phyloP scores from a whole-genome alignment of 257 asterid species.

The Plantago major region DNA sequence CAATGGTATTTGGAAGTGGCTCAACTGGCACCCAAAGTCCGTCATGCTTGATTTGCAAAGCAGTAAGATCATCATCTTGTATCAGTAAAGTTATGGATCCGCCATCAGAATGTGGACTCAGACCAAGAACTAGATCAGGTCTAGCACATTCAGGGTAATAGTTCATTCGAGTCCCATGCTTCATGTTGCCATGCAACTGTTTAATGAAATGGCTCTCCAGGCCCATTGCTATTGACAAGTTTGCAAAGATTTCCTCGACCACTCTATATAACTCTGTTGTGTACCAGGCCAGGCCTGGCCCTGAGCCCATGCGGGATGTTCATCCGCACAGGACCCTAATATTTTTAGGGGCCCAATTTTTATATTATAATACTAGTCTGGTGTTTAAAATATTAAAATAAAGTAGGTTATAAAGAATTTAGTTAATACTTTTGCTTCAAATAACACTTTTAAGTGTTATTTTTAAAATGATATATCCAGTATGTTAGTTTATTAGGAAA shows the following conservation, averaged over 20 bases:
- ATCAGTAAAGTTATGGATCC: constrained; percentile 32
- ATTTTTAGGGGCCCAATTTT: too few relatives aligned
- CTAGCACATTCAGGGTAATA: constrained; percentile 38
- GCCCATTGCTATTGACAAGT: constrained; percentile 39
- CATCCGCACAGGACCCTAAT: too few relatives aligned
- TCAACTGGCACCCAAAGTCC: constrained; percentile 35
- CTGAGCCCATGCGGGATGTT: too few relatives aligned
- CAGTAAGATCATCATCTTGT: constrained; percentile 33
- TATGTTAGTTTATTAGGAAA: too few relatives aligned
- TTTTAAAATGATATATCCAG: too few relatives aligned
- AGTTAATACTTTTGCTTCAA: too few relatives aligned
- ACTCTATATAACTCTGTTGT: constrained; percentile 29
- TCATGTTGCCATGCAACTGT: constrained; percentile 27
- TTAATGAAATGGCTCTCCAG: constrained; percentile 20
- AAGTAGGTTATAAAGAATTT: too few relatives aligned
- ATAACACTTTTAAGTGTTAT: too few relatives aligned
- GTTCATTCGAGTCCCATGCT: constrained; percentile 34
- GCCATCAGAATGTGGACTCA: constrained; percentile 41
- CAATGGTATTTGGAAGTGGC: constrained; percentile 38
- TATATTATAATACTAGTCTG: too few relatives aligned
- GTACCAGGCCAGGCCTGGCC: too few relatives aligned
- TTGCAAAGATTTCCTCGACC: constrained; percentile 23
- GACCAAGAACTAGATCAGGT: constrained; percentile 43
- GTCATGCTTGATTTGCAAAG: constrained; percentile 34
- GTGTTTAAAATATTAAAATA: too few relatives aligned